Evolutionary conservation across 345 rosid species (phyloP), one percentile per base, ranked within the genome.

Genomic region (Anacardium occidentale): DNA sequence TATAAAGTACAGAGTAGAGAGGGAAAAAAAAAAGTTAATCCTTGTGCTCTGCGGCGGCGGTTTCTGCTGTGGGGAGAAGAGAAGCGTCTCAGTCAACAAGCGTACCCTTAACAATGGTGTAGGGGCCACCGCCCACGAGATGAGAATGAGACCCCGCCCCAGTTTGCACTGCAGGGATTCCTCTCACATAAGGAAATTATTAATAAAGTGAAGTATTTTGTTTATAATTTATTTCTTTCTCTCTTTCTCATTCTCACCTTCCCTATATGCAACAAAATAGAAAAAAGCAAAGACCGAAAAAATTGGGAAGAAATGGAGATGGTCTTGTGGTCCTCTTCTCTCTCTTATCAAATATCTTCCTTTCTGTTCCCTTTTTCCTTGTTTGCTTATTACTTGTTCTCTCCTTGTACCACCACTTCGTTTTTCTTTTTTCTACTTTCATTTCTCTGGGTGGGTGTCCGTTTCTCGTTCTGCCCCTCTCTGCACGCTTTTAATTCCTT

Each of bases 311-410:
- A 48, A 20, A 78, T 75, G 75, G 71, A 77, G 70, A 63, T 64
- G 76, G 77, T 25, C 66, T 54, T 78, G 83, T 83, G 86, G 88
- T 78, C 83, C 84, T 78, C 40, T 58, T 21, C 59, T 29, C 32
- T 29, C 21, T 71, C 54, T 42, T 65, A 64, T 40, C 25, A 59
- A 17, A 25, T 34, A 11, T 63, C 12, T 20, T 29, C 32, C 54
- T 7, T 68, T 51, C 1, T 42, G 45, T 20, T 26, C 56, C 56
- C 29, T 22, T 52, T 57, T 12, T 15, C 26, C 50, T 58, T 66
- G 26, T 64, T 37, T 24, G 32, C 32, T 14, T 53, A 47, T 10
- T 51, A 54, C 15, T 62, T 29, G n/a, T 29, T 29, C 32, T 29
- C 32, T 29, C 32, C 58, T 40, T 21, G n/a, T 34, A 14, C 14